Percentiles rank a stretch among this genome's conserved stretches.
Evolutionary conservation across 768 basidiomycete genomes (phyloP).

Genomic region (Glaciozyma antarctica): DNA sequence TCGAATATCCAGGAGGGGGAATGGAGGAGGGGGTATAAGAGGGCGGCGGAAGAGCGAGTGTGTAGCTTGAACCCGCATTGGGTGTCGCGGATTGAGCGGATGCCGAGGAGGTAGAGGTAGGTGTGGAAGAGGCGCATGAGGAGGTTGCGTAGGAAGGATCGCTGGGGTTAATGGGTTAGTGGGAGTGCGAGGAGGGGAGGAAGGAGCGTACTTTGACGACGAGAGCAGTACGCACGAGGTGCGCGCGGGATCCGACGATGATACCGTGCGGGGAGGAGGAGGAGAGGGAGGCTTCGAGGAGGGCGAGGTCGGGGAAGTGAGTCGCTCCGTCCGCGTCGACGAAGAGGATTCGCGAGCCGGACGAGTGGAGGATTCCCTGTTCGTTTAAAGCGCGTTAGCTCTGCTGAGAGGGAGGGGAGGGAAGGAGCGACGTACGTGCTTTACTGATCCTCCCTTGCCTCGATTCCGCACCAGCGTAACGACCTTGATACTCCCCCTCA

Average conservation of each 20-base stretch:
- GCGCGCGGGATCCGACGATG: constrained; percentile 76
- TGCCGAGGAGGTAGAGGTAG: constrained; percentile 76
- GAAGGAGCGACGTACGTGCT: constrained; percentile 47
- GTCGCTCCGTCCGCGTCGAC: constrained; percentile 94
- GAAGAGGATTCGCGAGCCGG: constrained; percentile 72
- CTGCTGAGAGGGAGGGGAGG: neutral
- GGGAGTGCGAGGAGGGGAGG: too few relatives aligned
- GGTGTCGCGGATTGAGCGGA: constrained; percentile 45
- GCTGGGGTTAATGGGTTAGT: constrained; percentile 45
- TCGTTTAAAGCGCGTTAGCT: neutral
- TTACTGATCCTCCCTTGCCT: constrained; percentile 87
- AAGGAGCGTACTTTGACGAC: constrained; percentile 70
- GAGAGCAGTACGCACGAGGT: constrained; percentile 81
- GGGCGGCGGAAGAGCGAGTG: constrained; percentile 65
- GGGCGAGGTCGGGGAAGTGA: constrained; percentile 69
- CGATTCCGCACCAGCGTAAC: constrained; percentile 68
- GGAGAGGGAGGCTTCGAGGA: constrained; percentile 69
- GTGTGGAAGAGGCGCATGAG: constrained; percentile 92
- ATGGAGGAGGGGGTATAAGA: constrained; percentile 77
- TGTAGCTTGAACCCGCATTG: constrained; percentile 73
- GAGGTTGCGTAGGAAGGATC: constrained; percentile 75
- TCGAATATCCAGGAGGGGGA: constrained; percentile 86
- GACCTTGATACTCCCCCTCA: constrained; percentile 58
- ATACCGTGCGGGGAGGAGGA: constrained; percentile 46
- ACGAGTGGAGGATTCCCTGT: constrained; percentile 49